Base-by-base conservation (phyloP, 176 grass and related monocot species). In the Aegilops umbellulata region DNA sequence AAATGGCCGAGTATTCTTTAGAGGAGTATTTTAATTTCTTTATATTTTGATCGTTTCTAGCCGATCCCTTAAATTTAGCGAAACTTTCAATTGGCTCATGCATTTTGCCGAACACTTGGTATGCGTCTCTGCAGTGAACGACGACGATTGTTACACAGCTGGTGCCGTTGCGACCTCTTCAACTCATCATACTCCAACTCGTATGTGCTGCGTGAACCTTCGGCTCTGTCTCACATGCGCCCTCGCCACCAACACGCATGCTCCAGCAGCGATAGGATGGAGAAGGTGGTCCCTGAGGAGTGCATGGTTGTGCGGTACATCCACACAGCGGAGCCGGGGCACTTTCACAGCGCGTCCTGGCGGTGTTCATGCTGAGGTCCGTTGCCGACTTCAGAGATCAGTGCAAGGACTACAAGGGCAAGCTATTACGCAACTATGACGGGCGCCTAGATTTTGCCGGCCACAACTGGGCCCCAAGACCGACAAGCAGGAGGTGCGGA, bases 361-460 rank as follows among this genome's bases (percentile, higher is more conserved):
- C 87, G 13, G 69, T 44, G 8, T 95, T 97, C 88, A 19, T 97
- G 22, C 76, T 97, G 12, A 91, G 95, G 80, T 90, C 95, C 22
- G 51, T 97, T 5, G 89, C 84, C 2, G 93, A 97, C 82, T 92
- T 93, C 89, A 90, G 93, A 35, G 93, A 97, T 76, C 95, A 97
- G 89, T 84, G 85, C 49, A 73, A 83, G 4, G 87, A 95, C 84
- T 95, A 89, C 83, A 91, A 98, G 78, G 95, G 95, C 89, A 73
- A 89, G 35, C 83, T 95, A 0, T 98, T 95, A 44, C 9, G 5
- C 27, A 95, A 92, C 39, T 41, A 41, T 76, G 78, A 26, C 0
- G 93, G 89, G 0, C 86, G 87, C 3, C 77, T 98, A 1, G 87
- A 95, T 72, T 93, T 70, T 72, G 1, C 10, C 3, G 89, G 93